Conservation (phyloP, 805 yeast species). For the Zygosaccharomyces lentus region DNA sequence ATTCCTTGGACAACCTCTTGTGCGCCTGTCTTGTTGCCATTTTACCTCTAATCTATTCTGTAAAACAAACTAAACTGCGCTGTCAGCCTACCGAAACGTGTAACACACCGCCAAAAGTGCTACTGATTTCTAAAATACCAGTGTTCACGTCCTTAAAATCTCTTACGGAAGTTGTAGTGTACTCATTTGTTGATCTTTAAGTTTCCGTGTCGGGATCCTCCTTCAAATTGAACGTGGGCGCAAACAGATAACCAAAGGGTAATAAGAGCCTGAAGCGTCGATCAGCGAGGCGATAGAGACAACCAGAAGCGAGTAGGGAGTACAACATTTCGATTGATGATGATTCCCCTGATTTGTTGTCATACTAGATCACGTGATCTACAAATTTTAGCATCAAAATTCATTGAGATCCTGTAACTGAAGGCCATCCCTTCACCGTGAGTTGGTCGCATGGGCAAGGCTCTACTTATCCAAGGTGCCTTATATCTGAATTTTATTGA, state of each 20-base stretch:
- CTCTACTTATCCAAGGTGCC: neutral
- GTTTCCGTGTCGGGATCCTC: slow-evolving; percentile 3
- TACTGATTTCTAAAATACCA: neutral
- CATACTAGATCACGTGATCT: neutral
- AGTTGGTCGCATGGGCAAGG: neutral
- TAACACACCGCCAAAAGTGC: neutral
- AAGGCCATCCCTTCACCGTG: neutral
- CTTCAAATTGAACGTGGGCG: neutral
- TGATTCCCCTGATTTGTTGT: neutral
- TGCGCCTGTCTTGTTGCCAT: slow-evolving; percentile 46
- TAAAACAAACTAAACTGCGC: neutral
- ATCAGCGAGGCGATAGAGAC: neutral
- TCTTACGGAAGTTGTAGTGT: neutral
- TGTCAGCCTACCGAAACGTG: neutral
- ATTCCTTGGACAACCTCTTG: slow-evolving; percentile 67
- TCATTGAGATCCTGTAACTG: neutral
- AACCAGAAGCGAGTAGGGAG: neutral
- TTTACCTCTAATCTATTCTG: neutral
- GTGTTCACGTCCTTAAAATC: neutral
- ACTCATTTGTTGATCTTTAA: slow-evolving; percentile 1
- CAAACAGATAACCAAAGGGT: slow-evolving; percentile 1
- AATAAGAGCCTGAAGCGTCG: neutral
- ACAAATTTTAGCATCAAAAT: neutral
- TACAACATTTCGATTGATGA: neutral
- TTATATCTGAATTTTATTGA: neutral